Evolutionary conservation across 768 basidiomycete species (phyloP).

Genomic region (Grammothele lineata): DNA sequence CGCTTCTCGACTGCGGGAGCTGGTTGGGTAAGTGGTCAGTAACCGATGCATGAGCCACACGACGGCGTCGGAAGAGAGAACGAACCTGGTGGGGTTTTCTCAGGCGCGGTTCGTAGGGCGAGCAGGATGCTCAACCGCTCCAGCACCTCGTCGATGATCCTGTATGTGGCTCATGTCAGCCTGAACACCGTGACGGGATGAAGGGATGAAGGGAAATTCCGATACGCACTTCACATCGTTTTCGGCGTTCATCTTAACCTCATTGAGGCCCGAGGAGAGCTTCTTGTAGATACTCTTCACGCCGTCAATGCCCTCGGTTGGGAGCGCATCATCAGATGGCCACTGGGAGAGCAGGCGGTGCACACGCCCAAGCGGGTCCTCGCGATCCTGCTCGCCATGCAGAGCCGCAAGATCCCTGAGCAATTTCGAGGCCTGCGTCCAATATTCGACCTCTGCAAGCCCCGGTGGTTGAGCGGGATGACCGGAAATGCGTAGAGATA

Average conservation of each 20-base stretch:
- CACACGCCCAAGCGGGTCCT: constrained; percentile 64
- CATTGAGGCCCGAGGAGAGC: constrained; percentile 55
- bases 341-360: constrained; percentile 69
- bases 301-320: constrained; percentile 61
- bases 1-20: constrained; percentile 55
- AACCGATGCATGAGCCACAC: too few species aligned
- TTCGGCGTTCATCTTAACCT: constrained; percentile 55
- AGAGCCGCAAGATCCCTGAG: constrained; percentile 51
- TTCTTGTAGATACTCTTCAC: constrained; percentile 63
- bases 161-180: constrained; percentile 25
- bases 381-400: constrained; percentile 44
- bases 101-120: constrained; percentile 69
- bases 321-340: constrained; percentile 66
- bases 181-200: too few species aligned
- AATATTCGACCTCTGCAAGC: constrained; percentile 64
- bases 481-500: too few species aligned
- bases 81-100: constrained; percentile 53
- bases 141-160: constrained; percentile 67
- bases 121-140: constrained; percentile 68
- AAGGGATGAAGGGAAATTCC: background rate
- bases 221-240: constrained; percentile 57
- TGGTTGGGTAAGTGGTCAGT: too few species aligned
- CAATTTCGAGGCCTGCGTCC: constrained; percentile 64
- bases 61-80: background rate
- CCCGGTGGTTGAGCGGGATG: too few species aligned